A percentile compares a stretch with the other conserved stretches of the same genome.
These are phyloP conservation scores for Rhodotorula sp. DNA, from an alignment of 1,284 basidiomycete genomes.

Conservation along the genomic window DNA sequence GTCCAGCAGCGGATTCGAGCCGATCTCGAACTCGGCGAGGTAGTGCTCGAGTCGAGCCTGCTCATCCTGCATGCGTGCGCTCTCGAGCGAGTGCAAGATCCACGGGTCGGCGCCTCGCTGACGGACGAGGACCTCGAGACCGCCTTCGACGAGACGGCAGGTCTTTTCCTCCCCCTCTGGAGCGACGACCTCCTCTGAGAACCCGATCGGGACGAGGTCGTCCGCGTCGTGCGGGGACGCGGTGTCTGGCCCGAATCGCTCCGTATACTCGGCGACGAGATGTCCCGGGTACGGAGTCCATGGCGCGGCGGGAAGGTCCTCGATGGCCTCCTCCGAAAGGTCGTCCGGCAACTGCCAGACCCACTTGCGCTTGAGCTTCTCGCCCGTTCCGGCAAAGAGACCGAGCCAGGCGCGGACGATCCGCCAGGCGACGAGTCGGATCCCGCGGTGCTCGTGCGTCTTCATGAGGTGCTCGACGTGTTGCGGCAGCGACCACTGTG, in stretches of 20 bases:
- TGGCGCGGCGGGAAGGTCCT: constrained; percentile 18
- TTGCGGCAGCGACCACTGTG: constrained; percentile 35
- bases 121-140: constrained; percentile 33
- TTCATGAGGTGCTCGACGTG: constrained; percentile 36
- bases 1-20: background rate
- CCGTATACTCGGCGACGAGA: constrained; percentile 26
- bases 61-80: constrained; percentile 14
- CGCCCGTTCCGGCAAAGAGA: constrained; percentile 33
- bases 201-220: constrained; percentile 20
- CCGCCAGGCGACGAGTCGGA: constrained; percentile 43
- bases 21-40: constrained; percentile 8
- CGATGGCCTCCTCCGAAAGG: background rate
- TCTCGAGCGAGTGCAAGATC: constrained; percentile 32
- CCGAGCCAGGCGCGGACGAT: constrained; percentile 40
- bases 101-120: constrained; percentile 31
- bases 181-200: constrained; percentile 7
- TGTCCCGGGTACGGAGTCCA: constrained; percentile 27
- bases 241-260: constrained; percentile 11
- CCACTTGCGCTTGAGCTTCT: constrained; percentile 37
- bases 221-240: constrained; percentile 17
- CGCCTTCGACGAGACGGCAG: constrained; percentile 31
- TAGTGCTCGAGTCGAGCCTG: background rate
- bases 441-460: constrained; percentile 37
- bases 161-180: background rate
- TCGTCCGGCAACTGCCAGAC: constrained; percentile 27